Base-by-base conservation (phyloP, 139 green algal species). In the Desmodesmus armatus region DNA sequence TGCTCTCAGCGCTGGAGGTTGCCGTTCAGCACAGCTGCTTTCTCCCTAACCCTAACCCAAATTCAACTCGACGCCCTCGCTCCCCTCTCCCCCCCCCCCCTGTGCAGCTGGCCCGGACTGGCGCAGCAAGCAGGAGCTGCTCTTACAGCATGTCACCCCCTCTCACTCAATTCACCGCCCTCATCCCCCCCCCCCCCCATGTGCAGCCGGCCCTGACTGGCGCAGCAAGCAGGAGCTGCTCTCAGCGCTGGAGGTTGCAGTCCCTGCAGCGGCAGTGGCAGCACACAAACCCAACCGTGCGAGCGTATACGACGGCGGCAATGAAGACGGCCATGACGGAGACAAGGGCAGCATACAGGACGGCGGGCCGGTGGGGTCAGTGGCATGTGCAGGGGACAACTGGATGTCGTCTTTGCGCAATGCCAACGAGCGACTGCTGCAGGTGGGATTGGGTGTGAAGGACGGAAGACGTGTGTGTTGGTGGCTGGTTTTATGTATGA, bases 121-220 rank as follows among this genome's bases (percentile, higher is more conserved):
- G 79, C 65, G 79, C 29, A 63, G 69, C 29, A 85, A 78, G 79
- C 43, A 49, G 3, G 79, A 85, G 79, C 63, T n/a, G n/a, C n/a
- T n/a, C n/a, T n/a, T n/a, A n/a, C n/a, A n/a, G n/a, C n/a, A n/a
- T n/a, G n/a, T n/a, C n/a, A n/a, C n/a, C n/a, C n/a, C n/a, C n/a
- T n/a, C n/a, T n/a, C n/a, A n/a, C n/a, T n/a, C n/a, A n/a, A n/a
- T n/a, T n/a, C n/a, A n/a, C n/a, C n/a, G n/a, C n/a, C n/a, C n/a
- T n/a, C n/a, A n/a, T n/a, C n/a, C n/a, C n/a, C n/a, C n/a, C n/a
- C n/a, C n/a, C n/a, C n/a, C n/a, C n/a, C n/a, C n/a, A n/a, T n/a
- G n/a, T 53, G 23, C 37, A 53, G 21, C 69, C 47, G 69, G 39
- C 9, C 47, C 27, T 39, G 79, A 60, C 19, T 85, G 79, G 79